phyloP scores from a whole-genome alignment of 768 basidiomycete genomes.

The Hortiboletus flavorubellus region DNA sequence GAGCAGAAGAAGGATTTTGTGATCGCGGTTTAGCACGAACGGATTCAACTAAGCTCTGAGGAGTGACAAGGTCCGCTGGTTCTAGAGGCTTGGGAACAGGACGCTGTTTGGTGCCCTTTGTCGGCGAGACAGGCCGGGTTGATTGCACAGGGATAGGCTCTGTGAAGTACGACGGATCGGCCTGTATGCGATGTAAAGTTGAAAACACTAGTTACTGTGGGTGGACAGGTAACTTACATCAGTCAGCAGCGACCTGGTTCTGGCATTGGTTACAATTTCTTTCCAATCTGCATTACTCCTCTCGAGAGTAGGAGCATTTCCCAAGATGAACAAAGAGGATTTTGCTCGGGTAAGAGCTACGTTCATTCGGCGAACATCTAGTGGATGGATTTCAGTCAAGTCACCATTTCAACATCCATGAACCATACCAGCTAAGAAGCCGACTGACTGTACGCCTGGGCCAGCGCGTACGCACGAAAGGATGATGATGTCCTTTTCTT shows the following conservation, averaged over 20 bases:
- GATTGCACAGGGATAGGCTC: conserved; percentile 18
- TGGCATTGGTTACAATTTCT: conserved; percentile 73
- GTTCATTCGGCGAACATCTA: conserved; percentile 89
- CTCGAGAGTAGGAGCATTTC: conserved; percentile 86
- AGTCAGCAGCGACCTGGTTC: conserved; percentile 55
- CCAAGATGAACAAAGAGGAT: conserved; percentile 91
- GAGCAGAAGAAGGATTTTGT: conserved; percentile 7
- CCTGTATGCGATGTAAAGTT: conserved; percentile 15
- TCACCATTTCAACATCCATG: neutral
- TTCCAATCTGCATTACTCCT: conserved; percentile 81
- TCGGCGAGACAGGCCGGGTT: conserved; percentile 19
- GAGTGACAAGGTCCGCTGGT: conserved; percentile 39
- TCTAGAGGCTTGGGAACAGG: conserved; percentile 13
- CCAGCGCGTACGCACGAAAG: conserved; percentile 95
- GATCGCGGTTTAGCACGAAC: conserved; percentile 24
- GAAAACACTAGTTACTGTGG: neutral
- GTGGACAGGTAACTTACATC: conserved; percentile 43
- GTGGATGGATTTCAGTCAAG: neutral
- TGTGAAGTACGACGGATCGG: conserved; percentile 40
- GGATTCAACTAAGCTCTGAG: conserved; percentile 34
- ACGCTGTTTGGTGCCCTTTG: conserved; percentile 23
- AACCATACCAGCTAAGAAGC: conserved; percentile 76
- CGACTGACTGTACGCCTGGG: conserved; percentile 74
- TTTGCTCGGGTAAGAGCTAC: conserved; percentile 98
- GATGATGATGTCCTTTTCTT: conserved; percentile 98